These are phyloP conservation scores for Corinectria fuckeliana DNA, from an alignment of 2,329 filamentous ascomycete species.

Conservation along the genomic window DNA sequence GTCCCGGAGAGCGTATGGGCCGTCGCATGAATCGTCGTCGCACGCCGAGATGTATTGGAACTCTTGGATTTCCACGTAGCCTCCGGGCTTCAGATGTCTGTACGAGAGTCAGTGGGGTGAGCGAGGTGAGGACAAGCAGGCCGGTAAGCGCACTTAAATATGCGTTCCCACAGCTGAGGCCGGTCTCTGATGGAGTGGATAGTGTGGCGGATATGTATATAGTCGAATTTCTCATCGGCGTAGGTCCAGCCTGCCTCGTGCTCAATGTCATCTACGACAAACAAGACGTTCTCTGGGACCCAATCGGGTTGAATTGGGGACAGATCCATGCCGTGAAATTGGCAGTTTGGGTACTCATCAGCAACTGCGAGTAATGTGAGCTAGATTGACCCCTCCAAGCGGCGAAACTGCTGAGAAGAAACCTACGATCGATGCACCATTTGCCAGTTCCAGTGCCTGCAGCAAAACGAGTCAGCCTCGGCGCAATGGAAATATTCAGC, in stretches of 20 bases:
- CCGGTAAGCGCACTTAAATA: conserved; percentile 46
- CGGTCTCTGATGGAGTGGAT: conserved; percentile 54
- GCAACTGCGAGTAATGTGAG: conserved; percentile 47
- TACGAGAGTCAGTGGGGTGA: neutral
- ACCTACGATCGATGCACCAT: conserved; percentile 59
- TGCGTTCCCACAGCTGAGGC: conserved; percentile 48
- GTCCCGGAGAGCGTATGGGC: conserved; percentile 55
- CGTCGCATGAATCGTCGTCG: conserved; percentile 53
- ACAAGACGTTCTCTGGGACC: conserved; percentile 58
- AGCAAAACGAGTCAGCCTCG: conserved; percentile 22
- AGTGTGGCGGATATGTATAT: conserved; percentile 56
- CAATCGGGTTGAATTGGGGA: conserved; percentile 60
- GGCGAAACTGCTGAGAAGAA: too few relatives aligned
- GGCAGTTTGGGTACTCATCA: conserved; percentile 52
- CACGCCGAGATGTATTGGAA: conserved; percentile 49
- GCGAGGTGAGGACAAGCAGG: neutral
- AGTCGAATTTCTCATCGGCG: conserved; percentile 53
- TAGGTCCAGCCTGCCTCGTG: conserved; percentile 57
- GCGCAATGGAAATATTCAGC: neutral
- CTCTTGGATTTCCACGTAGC: conserved; percentile 58
- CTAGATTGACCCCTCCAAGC: neutral
- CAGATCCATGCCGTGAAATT: conserved; percentile 56
- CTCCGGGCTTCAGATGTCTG: conserved; percentile 59
- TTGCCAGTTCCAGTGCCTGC: conserved; percentile 58
- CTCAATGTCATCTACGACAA: conserved; percentile 60